Conservation (phyloP, 2,329 filamentous ascomycete genomes). For the Clonostachys solani region DNA sequence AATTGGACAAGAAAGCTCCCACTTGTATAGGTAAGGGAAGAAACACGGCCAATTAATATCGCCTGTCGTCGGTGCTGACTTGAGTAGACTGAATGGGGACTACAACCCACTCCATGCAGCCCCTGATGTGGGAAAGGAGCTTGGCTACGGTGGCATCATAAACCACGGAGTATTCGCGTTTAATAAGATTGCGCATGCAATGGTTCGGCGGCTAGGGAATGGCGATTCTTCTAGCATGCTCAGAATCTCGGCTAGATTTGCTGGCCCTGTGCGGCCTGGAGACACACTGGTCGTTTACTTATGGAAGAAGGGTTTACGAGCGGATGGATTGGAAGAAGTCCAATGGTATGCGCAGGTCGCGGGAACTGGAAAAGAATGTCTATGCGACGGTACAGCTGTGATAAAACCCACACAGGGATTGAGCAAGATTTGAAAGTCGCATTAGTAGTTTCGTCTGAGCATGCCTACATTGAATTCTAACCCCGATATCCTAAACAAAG, state of each 20-base stretch:
- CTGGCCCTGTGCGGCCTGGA: conserved; percentile 6
- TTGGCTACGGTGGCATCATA: conserved; percentile 79
- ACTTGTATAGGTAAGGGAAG: conserved; percentile 4
- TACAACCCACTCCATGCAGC: conserved; percentile 82
- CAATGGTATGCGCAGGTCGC: conserved; percentile 1
- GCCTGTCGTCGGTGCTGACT: not conserved
- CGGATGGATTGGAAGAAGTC: not conserved
- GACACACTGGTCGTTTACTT: conserved; percentile 3
- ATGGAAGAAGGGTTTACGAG: not conserved
- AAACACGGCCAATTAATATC: not conserved
- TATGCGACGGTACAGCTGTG: conserved; percentile 1
- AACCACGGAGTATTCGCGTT: conserved; percentile 78
- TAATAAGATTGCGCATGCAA: conserved; percentile 66
- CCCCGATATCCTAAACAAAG: too few relatives aligned
- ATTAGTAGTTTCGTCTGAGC: too few relatives aligned
- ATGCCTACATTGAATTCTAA: too few relatives aligned
- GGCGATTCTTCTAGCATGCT: conserved; percentile 1
- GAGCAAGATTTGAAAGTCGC: not conserved
- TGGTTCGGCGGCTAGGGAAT: conserved; percentile 26
- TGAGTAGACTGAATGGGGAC: conserved; percentile 67
- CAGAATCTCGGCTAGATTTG: conserved; percentile 5
- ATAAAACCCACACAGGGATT: not conserved
- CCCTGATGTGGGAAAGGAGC: conserved; percentile 70
- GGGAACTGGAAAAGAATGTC: not conserved
- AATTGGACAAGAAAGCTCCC: not conserved